These are phyloP conservation scores for Novymonas esmeraldas DNA, from an alignment of 208 protist genomes.

Conservation along the genomic window DNA sequence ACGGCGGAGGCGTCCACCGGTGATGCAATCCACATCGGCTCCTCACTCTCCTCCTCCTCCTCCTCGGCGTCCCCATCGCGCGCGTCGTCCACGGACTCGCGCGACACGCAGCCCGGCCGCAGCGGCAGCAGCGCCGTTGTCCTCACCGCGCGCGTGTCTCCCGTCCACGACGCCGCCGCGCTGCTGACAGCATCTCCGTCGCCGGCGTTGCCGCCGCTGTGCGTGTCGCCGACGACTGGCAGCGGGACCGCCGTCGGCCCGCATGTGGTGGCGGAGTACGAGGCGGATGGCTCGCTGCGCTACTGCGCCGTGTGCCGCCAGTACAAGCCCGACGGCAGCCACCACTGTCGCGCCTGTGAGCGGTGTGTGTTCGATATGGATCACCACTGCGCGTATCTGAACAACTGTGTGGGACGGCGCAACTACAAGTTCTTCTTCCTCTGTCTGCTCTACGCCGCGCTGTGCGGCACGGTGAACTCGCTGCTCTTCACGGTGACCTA, in stretches of 20 bases:
- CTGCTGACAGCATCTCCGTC: no score
- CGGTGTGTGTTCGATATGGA: constrained; percentile 86
- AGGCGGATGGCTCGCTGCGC: constrained; percentile 46
- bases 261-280: constrained; percentile 36
- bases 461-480: constrained; percentile 37
- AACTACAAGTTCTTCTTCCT: constrained; percentile 92
- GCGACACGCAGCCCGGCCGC: no score
- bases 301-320: constrained; percentile 66
- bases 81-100: background rate
- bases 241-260: constrained; percentile 23
- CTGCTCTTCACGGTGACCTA: constrained; percentile 23
- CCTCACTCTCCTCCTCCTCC: background rate
- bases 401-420: constrained; percentile 86
- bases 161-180: background rate
- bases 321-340: constrained; percentile 77
- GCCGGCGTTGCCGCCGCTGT: background rate
- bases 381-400: constrained; percentile 90
- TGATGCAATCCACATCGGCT: no score
- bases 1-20: background rate
- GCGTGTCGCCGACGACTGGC: no score
- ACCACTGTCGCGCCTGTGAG: constrained; percentile 83
- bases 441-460: constrained; percentile 56
- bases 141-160: background rate
- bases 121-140: background rate
- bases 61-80: background rate